Percentiles rank a stretch among this genome's conserved stretches.
Evolutionary conservation across 2,329 filamentous ascomycete species (phyloP).

Genomic region (Fusarium sp.): DNA sequence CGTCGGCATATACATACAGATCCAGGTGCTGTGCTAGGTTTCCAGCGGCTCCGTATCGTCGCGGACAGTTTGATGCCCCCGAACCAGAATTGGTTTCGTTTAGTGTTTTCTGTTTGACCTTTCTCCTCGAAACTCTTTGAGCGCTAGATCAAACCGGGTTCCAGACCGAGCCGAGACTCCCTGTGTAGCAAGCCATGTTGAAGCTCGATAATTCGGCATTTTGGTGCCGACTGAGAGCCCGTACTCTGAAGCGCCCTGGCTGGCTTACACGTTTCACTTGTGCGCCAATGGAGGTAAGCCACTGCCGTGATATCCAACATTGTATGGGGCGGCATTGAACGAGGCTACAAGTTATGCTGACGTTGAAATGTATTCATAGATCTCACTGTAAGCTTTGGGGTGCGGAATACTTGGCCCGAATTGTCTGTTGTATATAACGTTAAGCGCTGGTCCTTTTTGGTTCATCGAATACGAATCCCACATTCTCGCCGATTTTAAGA

Average conservation of each 20-base stretch:
- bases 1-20: not conserved
- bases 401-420: not conserved
- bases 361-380: not conserved
- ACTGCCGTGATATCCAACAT: not conserved
- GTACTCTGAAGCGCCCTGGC: not conserved
- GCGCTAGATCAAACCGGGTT: conserved; percentile 20
- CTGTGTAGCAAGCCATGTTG: conserved; percentile 1
- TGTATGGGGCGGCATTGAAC: not conserved
- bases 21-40: not conserved
- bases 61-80: conserved; percentile 28
- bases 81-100: not conserved
- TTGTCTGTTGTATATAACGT: not conserved
- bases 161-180: conserved; percentile 10
- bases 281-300: not conserved
- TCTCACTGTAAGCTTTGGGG: not conserved
- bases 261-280: conserved; percentile 6
- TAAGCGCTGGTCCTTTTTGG: not conserved
- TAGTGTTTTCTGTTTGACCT: conserved; percentile 4
- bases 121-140: not conserved
- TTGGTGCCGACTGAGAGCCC: not conserved
- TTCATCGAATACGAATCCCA: not conserved
- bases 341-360: not conserved
- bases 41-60: not conserved
- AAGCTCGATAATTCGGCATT: conserved; percentile 4
- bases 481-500: not conserved